phyloP scores from a whole-genome alignment of 2,329 filamentous ascomycete species.

The Paracorniculantispora psalliotae region DNA sequence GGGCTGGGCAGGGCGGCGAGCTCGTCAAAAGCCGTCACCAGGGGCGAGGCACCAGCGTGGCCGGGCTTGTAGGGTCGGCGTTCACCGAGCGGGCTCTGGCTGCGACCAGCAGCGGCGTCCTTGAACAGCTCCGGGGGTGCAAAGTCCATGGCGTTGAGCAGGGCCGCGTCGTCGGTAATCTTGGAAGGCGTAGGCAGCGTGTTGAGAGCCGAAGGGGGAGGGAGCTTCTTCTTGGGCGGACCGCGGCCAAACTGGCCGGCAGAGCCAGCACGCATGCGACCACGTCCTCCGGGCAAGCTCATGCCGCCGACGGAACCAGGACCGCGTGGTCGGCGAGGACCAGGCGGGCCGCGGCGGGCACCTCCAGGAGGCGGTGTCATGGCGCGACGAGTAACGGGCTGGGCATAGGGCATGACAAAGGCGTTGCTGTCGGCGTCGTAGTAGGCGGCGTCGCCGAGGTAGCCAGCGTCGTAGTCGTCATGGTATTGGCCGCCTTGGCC shows the following conservation, averaged over 20 bases:
- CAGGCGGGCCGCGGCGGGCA: conserved; percentile 46
- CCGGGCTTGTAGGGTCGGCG: conserved; percentile 69
- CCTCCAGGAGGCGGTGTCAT: conserved; percentile 86
- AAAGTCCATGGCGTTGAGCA: conserved; percentile 70
- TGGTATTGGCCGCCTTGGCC: conserved; percentile 48
- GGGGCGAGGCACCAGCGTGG: conserved; percentile 69
- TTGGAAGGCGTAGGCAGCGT: conserved; percentile 82
- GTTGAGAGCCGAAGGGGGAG: conserved; percentile 68
- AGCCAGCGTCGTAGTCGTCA: conserved; percentile 70
- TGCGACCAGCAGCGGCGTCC: conserved; percentile 65
- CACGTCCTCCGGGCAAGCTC: conserved; percentile 32
- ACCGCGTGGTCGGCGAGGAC: conserved; percentile 37
- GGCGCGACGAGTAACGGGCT: conserved; percentile 80
- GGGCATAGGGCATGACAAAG: conserved; percentile 77
- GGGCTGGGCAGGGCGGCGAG: conserved; percentile 82
- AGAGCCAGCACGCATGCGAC: conserved; percentile 51
- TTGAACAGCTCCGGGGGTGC: conserved; percentile 67
- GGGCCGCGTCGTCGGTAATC: conserved; percentile 71
- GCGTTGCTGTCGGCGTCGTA: conserved; percentile 64
- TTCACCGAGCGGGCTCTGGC: conserved; percentile 60
- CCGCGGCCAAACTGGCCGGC: conserved; percentile 34
- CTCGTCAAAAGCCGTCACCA: conserved; percentile 82
- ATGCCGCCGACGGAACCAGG: conserved; percentile 20
- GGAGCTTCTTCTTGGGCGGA: conserved; percentile 44
- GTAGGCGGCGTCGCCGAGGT: conserved; percentile 61